phyloP scores from a whole-genome alignment of 2,329 filamentous ascomycete species.

The Trichophyton mentagrophytes region DNA sequence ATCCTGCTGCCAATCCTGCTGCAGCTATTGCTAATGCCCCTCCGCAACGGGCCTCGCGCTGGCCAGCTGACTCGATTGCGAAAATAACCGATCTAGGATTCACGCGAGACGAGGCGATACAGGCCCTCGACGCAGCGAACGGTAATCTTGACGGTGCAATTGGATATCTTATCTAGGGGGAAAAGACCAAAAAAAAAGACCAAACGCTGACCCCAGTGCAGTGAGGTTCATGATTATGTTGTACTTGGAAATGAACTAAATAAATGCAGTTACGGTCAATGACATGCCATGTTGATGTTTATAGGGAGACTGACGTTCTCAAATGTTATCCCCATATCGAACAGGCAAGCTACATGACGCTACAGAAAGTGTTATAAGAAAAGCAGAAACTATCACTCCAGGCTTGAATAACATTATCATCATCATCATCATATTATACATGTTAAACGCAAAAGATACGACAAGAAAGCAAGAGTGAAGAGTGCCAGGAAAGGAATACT shows the following conservation, averaged over 20 bases:
- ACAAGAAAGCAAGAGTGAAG: no score
- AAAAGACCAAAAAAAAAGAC: not conserved
- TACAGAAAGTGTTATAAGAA: not conserved
- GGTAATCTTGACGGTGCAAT: conserved; percentile 87
- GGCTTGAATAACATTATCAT: not conserved
- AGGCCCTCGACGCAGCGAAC: conserved; percentile 66
- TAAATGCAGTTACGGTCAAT: not conserved
- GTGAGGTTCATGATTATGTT: no score
- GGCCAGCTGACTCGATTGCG: conserved; percentile 55
- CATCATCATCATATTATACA: no score
- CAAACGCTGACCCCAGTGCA: no score
- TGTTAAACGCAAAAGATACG: no score
- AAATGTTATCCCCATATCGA: not conserved
- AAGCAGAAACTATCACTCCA: not conserved
- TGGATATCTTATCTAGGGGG: conserved; percentile 52
- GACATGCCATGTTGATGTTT: not conserved
- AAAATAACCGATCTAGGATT: conserved; percentile 69
- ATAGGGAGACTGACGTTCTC: not conserved
- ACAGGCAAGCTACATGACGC: not conserved
- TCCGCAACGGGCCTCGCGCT: conserved; percentile 16
- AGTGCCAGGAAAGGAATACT: no score
- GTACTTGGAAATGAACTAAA: no score
- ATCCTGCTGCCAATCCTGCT: not conserved
- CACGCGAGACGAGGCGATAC: conserved; percentile 59
- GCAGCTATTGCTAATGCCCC: not conserved